Conservation (phyloP, 768 basidiomycete genomes). For the Lactarius evosmus region DNA sequence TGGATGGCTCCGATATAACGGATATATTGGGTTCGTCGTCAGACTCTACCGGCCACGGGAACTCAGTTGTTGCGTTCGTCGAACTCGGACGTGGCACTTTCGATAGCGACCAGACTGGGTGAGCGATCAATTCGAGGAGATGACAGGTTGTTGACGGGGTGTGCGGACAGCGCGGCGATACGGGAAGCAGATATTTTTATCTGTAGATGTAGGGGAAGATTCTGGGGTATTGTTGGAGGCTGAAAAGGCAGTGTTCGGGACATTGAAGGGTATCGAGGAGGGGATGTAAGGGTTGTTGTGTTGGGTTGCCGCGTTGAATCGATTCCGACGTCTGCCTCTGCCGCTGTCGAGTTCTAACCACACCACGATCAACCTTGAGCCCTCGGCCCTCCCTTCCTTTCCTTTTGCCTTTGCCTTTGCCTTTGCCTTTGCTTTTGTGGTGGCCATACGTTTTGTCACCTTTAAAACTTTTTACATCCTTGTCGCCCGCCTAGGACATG, state of each 20-base stretch:
- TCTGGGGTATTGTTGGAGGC: conserved; percentile 49
- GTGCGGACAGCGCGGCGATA: conserved; percentile 55
- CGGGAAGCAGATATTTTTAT: conserved; percentile 66
- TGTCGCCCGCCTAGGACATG: conserved; percentile 42
- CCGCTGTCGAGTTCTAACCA: not conserved
- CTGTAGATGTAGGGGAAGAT: conserved; percentile 60
- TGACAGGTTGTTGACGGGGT: conserved; percentile 26
- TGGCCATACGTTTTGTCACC: not conserved
- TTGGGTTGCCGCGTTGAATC: conserved; percentile 10
- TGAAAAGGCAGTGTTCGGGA: conserved; percentile 57
- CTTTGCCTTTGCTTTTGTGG: not conserved
- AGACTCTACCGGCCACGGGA: conserved; percentile 34
- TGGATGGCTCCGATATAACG: conserved; percentile 5
- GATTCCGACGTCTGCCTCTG: not conserved
- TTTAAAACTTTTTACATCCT: conserved; percentile 1
- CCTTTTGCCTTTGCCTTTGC: conserved; percentile 12
- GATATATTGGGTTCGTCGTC: conserved; percentile 2
- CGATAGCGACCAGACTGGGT: conserved; percentile 84
- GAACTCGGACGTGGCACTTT: conserved; percentile 57
- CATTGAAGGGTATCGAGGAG: conserved; percentile 40
- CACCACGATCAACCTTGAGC: not conserved
- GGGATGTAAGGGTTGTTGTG: conserved; percentile 2
- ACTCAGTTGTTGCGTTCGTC: conserved; percentile 64
- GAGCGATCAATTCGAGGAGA: conserved; percentile 30
- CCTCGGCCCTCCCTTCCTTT: not conserved